Percentiles rank a stretch among this genome's conserved stretches.
Conservation (phyloP, 1,284 basidiomycete species). For the Neonothopanus nambi region DNA sequence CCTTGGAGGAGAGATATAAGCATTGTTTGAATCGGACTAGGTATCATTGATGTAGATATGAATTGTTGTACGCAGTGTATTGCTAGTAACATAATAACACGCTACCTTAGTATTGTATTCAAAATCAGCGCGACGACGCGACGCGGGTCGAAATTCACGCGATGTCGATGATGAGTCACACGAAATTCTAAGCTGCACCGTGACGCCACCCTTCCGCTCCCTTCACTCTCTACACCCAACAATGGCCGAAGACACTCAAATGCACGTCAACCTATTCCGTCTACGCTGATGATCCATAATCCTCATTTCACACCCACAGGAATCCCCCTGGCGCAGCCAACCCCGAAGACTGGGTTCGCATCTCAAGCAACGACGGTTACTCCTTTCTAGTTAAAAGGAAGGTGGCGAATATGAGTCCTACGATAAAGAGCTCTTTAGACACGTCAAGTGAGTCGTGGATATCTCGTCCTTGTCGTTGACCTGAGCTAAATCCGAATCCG, state of each 20-base stretch:
- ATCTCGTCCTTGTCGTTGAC: neutral
- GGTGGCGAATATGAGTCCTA: slow-evolving; percentile 52
- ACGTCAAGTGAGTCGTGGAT: slow-evolving; percentile 30
- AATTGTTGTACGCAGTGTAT: too few species aligned
- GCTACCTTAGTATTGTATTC: too few species aligned
- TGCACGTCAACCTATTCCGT: neutral
- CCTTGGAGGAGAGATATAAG: too few species aligned
- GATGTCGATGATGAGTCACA: too few species aligned
- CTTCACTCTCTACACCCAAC: neutral
- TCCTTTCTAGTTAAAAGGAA: slow-evolving; percentile 51
- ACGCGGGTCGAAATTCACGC: too few species aligned
- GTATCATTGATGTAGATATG: too few species aligned
- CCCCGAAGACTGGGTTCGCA: slow-evolving; percentile 50
- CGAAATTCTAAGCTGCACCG: too few species aligned
- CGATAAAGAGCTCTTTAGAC: slow-evolving; percentile 47
- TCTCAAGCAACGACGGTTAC: slow-evolving; percentile 53
- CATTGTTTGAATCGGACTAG: too few species aligned
- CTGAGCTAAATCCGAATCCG: neutral
- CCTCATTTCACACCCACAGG: neutral
- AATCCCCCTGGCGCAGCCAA: neutral
- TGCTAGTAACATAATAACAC: too few species aligned
- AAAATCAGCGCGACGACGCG: too few species aligned
- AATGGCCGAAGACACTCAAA: slow-evolving; percentile 8
- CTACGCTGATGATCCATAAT: neutral
- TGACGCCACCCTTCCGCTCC: too few species aligned